Evolutionary conservation across 805 yeast species (phyloP).

Genomic region (Saccharomyces paradoxus): DNA sequence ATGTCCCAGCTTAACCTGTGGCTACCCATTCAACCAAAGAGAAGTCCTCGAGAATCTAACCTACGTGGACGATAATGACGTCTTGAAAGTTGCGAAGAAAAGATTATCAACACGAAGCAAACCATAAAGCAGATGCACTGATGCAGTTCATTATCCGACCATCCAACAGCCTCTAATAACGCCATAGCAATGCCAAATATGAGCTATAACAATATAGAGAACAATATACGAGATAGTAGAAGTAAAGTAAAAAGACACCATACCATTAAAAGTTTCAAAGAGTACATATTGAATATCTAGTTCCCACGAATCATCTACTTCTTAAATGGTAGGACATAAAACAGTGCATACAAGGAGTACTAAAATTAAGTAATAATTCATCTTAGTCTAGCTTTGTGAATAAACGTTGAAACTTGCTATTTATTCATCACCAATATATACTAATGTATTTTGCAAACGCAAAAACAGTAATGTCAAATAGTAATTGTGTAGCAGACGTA

Average conservation of each 20-base stretch:
- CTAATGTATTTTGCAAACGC: not conserved
- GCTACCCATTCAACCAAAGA: constrained; percentile 25
- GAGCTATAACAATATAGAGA: not conserved
- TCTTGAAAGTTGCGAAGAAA: constrained; percentile 21
- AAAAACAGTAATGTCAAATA: not conserved
- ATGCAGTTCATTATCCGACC: not conserved
- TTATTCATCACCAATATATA: not conserved
- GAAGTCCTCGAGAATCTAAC: constrained; percentile 16
- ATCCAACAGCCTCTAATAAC: not conserved
- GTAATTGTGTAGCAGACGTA: not conserved
- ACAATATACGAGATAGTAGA: not conserved
- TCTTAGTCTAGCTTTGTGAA: not conserved
- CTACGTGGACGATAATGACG: constrained; percentile 24
- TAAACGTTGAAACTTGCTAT: not conserved
- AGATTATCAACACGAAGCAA: constrained; percentile 9
- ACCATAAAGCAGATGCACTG: constrained; percentile 1
- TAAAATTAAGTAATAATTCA: not conserved
- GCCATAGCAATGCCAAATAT: not conserved
- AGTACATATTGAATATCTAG: not conserved
- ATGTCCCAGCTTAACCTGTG: constrained; percentile 23
- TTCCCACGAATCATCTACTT: not conserved
- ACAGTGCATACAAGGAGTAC: not conserved
- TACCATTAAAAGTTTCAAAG: not conserved
- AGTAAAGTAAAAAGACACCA: not conserved
- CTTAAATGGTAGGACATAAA: not conserved